Evolutionary conservation across 2,329 filamentous ascomycete genomes (phyloP).

Genomic region (Penicillium sumatraense): DNA sequence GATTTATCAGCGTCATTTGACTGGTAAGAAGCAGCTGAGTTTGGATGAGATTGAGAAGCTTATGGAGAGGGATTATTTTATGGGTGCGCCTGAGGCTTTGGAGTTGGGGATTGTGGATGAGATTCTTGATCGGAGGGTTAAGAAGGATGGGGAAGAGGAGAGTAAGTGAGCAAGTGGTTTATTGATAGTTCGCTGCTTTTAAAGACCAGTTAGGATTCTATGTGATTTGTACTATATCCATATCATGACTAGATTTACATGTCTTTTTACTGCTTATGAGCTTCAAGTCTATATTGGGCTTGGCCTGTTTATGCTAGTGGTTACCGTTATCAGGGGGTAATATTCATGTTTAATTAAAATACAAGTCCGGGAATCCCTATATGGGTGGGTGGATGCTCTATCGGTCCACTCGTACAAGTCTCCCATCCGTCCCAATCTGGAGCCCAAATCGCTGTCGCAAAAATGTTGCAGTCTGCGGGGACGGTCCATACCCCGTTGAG

Average conservation of each 20-base stretch:
- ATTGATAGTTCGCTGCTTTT: neutral
- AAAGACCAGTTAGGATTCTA: neutral
- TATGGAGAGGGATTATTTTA: constrained; percentile 96
- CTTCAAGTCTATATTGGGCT: constrained; percentile 4
- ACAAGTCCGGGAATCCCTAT: constrained; percentile 3
- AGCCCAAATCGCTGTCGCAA: constrained; percentile 44
- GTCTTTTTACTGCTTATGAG: neutral
- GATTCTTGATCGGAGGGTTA: constrained; percentile 64
- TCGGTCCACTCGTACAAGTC: constrained; percentile 35
- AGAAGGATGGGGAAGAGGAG: constrained; percentile 28
- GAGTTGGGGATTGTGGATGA: constrained; percentile 92
- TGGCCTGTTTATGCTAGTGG: no score
- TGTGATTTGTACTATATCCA: constrained; percentile 6
- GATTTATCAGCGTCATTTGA: constrained; percentile 88
- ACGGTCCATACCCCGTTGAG: constrained; percentile 31
- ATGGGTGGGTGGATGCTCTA: constrained; percentile 15
- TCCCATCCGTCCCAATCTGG: constrained; percentile 40
- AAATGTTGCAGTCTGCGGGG: constrained; percentile 41
- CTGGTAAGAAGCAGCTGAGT: constrained; percentile 67
- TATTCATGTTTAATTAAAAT: constrained; percentile 9
- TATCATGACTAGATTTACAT: constrained; percentile 6
- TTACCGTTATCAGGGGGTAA: no score
- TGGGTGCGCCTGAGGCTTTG: constrained; percentile 84
- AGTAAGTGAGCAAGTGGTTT: constrained; percentile 11
- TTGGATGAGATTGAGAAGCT: constrained; percentile 86